These are phyloP conservation scores for Candida tibetensis DNA, from an alignment of 805 yeast species.

Conservation along the genomic window DNA sequence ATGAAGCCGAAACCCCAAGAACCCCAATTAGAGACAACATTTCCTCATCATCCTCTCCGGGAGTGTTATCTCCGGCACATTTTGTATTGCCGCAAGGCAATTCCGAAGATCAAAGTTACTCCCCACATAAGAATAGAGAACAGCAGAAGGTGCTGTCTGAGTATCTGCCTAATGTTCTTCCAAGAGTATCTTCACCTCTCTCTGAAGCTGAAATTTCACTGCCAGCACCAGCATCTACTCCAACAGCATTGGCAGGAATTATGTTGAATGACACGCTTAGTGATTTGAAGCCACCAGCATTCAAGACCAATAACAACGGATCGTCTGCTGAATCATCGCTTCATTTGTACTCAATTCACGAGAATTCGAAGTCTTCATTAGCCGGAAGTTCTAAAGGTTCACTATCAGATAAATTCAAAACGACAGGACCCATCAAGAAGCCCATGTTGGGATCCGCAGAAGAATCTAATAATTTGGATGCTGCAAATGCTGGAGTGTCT, in stretches of 20 bases:
- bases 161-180: not conserved
- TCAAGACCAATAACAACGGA: not conserved
- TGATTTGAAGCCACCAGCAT: conserved; percentile 4
- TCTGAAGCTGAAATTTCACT: not conserved
- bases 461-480: too few relatives aligned
- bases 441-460: too few relatives aligned
- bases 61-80: not conserved
- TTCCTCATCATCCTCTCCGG: not conserved
- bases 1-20: conserved; percentile 3
- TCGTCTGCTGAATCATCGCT: conserved; percentile 5
- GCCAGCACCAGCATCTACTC: conserved; percentile 3
- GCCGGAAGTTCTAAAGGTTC: not conserved
- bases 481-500: conserved; percentile 4
- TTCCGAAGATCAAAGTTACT: not conserved
- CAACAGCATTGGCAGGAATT: conserved; percentile 1
- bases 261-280: not conserved
- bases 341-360: conserved; percentile 5
- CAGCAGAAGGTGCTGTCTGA: not conserved
- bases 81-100: not conserved
- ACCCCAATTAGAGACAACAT: not conserved
- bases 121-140: not conserved
- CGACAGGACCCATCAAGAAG: too few relatives aligned
- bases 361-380: conserved; percentile 2
- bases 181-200: not conserved
- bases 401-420: not conserved